These are phyloP conservation scores for Cystobasidium slooffiae DNA, from an alignment of 1,284 basidiomycete genomes.

Conservation along the genomic window DNA sequence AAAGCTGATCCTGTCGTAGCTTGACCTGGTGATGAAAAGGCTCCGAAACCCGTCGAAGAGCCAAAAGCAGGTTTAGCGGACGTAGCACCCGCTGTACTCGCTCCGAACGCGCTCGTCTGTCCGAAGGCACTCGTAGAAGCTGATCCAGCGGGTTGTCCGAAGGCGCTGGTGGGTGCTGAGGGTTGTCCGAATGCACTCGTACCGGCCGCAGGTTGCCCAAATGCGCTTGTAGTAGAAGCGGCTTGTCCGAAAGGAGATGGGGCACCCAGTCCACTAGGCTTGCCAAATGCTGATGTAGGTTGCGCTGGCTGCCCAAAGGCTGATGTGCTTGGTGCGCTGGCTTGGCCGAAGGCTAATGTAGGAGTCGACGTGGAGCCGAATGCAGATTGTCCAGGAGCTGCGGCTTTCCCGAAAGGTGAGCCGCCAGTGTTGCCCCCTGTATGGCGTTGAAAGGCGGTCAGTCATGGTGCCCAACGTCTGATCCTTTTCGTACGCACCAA, in stretches of 20 bases:
- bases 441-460: not conserved
- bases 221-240: conserved; percentile 49
- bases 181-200: conserved; percentile 24
- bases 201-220: conserved; percentile 25
- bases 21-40: conserved; percentile 16
- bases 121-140: conserved; percentile 29
- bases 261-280: conserved; percentile 47
- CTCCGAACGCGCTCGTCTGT: conserved; percentile 46
- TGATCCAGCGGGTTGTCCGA: not conserved
- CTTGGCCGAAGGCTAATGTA: conserved; percentile 50
- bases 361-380: conserved; percentile 48
- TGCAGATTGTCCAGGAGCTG: conserved; percentile 41
- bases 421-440: not conserved
- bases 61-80: conserved; percentile 21
- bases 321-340: conserved; percentile 47
- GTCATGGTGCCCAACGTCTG: not conserved
- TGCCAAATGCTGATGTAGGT: conserved; percentile 45
- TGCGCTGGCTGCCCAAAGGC: conserved; percentile 52
- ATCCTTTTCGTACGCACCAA: conserved; percentile 52
- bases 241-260: conserved; percentile 50
- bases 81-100: conserved; percentile 30
- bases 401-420: conserved; percentile 53
- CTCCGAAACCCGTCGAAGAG: conserved; percentile 34
- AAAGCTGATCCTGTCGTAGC: conserved; percentile 15
- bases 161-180: conserved; percentile 31